phyloP scores from a whole-genome alignment of 805 yeast genomes.

The Kockiozyma suomiensis region DNA sequence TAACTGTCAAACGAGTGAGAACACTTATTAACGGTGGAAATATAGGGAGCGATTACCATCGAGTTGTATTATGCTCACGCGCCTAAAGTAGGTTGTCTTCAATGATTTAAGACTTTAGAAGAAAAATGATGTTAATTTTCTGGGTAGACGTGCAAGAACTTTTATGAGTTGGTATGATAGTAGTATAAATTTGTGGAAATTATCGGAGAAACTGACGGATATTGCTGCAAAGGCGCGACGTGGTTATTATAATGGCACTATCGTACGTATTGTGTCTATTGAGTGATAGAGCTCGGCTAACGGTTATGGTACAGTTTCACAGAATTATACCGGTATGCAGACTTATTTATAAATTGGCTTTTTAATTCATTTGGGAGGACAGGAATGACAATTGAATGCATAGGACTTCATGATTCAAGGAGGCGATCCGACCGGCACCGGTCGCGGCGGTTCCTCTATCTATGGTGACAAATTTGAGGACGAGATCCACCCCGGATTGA shows the following conservation, averaged over 20 bases:
- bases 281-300: background rate
- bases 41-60: constrained; percentile 36
- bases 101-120: background rate
- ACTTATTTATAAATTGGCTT: background rate
- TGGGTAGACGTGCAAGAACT: constrained; percentile 34
- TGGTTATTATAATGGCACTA: constrained; percentile 42
- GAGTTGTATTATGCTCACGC: constrained; percentile 40
- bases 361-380: background rate
- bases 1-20: too few species aligned
- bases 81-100: constrained; percentile 34
- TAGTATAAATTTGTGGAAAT: background rate
- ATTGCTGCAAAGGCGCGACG: constrained; percentile 36
- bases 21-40: too few species aligned
- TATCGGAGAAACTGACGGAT: background rate
- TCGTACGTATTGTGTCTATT: constrained; percentile 10
- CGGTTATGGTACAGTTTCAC: constrained; percentile 33
- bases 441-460: constrained; percentile 40
- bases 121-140: background rate
- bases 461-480: constrained; percentile 38
- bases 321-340: constrained; percentile 36
- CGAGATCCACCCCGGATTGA: constrained; percentile 48
- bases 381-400: background rate
- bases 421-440: constrained; percentile 45
- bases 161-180: constrained; percentile 26
- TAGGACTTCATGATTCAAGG: constrained; percentile 44